phyloP scores from a whole-genome alignment of 352 stramenopile genomes.

The Thalassiosira mediterranea region DNA sequence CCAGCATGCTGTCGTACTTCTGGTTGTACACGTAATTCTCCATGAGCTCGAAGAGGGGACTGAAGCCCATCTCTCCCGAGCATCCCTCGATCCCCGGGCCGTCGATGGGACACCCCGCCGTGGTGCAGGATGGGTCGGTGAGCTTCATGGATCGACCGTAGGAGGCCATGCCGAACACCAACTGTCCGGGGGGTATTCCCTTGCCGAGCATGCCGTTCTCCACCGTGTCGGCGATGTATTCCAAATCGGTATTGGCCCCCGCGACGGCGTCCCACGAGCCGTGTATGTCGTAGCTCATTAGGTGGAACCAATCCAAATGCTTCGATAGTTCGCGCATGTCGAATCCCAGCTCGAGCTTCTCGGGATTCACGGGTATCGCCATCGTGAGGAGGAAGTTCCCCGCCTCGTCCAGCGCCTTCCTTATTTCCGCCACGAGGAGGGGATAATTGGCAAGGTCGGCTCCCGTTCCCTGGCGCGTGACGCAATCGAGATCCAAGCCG shows the following conservation, averaged over 20 bases:
- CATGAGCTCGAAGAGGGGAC: slow-evolving; percentile 49
- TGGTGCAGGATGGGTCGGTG: slow-evolving; percentile 23
- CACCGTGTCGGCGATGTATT: slow-evolving; percentile 33
- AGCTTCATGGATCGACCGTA: slow-evolving; percentile 45
- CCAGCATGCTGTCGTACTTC: slow-evolving; percentile 38
- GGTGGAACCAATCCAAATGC: slow-evolving; percentile 53
- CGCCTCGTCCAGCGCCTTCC: slow-evolving; percentile 1
- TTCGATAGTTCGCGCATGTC: slow-evolving; percentile 21
- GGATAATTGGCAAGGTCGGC: slow-evolving; percentile 46
- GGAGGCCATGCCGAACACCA: slow-evolving; percentile 45
- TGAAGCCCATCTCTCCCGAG: slow-evolving; percentile 47
- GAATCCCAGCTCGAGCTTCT: slow-evolving; percentile 39
- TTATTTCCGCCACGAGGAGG: slow-evolving; percentile 26
- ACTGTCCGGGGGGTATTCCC: slow-evolving; percentile 14
- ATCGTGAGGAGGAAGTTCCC: slow-evolving; percentile 35
- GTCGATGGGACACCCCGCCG: slow-evolving; percentile 39
- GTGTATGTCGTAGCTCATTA: slow-evolving; percentile 60
- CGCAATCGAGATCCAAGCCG: slow-evolving; percentile 61
- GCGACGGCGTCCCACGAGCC: slow-evolving; percentile 33
- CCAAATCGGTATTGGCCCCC: slow-evolving; percentile 48
- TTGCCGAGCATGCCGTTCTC: slow-evolving; percentile 31
- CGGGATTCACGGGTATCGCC: slow-evolving; percentile 32
- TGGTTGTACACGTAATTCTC: slow-evolving; percentile 39
- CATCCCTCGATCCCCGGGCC: slow-evolving; percentile 54
- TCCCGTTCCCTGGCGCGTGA: slow-evolving; percentile 26